A percentile compares a stretch with the other conserved stretches of the same genome.
Evolutionary conservation across 1,284 basidiomycete species (phyloP).

Genomic region (Somion occarium): DNA sequence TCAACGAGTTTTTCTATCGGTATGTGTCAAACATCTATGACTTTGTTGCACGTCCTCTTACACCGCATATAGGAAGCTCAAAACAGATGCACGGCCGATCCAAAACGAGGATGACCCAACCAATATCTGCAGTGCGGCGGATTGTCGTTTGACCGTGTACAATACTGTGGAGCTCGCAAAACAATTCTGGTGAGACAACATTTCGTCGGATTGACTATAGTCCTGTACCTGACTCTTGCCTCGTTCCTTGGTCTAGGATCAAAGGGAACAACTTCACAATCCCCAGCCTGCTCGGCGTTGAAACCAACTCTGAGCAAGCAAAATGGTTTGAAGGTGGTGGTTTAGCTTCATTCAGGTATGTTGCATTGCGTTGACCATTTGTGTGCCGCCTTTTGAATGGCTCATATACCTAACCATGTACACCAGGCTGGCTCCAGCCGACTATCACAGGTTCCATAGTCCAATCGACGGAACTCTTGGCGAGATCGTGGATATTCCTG

Average conservation of each 20-base stretch:
- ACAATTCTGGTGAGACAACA: slow-evolving; percentile 50
- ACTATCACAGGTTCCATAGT: slow-evolving; percentile 85
- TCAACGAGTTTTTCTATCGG: slow-evolving; percentile 82
- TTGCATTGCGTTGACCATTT: not conserved
- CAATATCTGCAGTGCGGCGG: slow-evolving; percentile 65
- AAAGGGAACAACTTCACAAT: slow-evolving; percentile 75
- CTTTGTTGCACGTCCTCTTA: not conserved
- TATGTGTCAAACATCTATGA: slow-evolving; percentile 18
- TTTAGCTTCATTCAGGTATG: slow-evolving; percentile 57
- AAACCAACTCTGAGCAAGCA: slow-evolving; percentile 34
- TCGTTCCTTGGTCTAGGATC: slow-evolving; percentile 53
- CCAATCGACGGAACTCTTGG: slow-evolving; percentile 61
- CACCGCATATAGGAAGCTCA: slow-evolving; percentile 50
- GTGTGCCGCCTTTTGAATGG: no score
- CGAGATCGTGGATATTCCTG: slow-evolving; percentile 45
- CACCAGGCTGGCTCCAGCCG: slow-evolving; percentile 76
- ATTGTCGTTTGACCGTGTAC: slow-evolving; percentile 74
- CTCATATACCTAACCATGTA: slow-evolving; percentile 13
- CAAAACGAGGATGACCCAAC: slow-evolving; percentile 49
- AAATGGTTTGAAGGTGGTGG: slow-evolving; percentile 41
- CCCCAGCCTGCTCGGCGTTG: slow-evolving; percentile 48
- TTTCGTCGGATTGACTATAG: not conserved
- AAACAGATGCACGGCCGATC: slow-evolving; percentile 61
- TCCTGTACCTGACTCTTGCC: no score
- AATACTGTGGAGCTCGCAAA: slow-evolving; percentile 54